phyloP scores from a whole-genome alignment of 2,329 filamentous ascomycete genomes.

The Trichophyton simii region DNA sequence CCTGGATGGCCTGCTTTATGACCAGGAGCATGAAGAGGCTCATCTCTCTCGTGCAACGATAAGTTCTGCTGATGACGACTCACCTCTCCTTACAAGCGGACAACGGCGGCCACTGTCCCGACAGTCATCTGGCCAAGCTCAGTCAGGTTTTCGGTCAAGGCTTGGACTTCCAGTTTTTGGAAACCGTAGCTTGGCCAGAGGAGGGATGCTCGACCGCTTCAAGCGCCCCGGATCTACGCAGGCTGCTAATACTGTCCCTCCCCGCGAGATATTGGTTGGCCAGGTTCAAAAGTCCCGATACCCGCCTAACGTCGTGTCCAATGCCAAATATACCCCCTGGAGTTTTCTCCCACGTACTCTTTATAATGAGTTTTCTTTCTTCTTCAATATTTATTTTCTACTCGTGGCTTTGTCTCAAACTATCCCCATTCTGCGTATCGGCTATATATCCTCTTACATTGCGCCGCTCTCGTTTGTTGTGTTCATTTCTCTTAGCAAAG shows the following conservation, averaged over 20 bases:
- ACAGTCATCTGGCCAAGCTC: conserved; percentile 21
- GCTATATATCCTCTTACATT: conserved; percentile 89
- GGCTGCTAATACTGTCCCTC: conserved; percentile 33
- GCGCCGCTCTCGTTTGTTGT: conserved; percentile 86
- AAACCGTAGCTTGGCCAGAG: background rate
- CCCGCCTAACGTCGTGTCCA: conserved; percentile 83
- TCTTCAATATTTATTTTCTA: conserved; percentile 98
- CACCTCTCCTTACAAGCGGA: conserved; percentile 51
- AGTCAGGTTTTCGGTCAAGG: conserved; percentile 40
- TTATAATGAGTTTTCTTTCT: conserved; percentile 99
- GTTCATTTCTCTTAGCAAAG: conserved; percentile 83
- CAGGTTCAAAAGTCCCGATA: conserved; percentile 61
- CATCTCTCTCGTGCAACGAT: conserved; percentile 49
- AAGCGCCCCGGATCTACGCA: conserved; percentile 20
- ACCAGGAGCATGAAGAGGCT: conserved; percentile 43
- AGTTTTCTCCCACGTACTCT: conserved; percentile 88
- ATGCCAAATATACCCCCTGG: conserved; percentile 93
- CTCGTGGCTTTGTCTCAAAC: conserved; percentile 89
- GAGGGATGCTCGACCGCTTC: conserved; percentile 12
- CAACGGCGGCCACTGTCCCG: conserved; percentile 28
- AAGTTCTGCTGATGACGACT: conserved; percentile 54
- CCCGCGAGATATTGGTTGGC: conserved; percentile 64
- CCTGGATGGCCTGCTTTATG: conserved; percentile 52
- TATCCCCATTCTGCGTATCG: conserved; percentile 78
- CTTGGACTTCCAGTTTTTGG: conserved; percentile 54